Conservation (phyloP, 495 filamentous ascomycete species). For the Barbatosphaeria neglecta region DNA sequence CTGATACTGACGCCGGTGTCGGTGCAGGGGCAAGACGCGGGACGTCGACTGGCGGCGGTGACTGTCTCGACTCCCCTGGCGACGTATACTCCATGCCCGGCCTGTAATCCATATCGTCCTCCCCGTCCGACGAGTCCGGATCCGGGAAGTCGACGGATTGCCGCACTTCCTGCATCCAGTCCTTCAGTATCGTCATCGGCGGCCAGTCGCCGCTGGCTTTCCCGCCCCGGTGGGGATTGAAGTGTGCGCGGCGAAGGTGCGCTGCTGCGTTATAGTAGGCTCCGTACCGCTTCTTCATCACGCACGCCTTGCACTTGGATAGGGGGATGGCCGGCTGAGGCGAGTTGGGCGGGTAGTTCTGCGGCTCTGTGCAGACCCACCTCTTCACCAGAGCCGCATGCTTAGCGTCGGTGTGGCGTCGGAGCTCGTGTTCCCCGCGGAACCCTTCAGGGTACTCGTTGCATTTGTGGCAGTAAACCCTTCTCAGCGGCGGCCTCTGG, state of each 20-base stretch:
- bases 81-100: slow-evolving; percentile 26
- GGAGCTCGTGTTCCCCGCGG: slow-evolving; percentile 86
- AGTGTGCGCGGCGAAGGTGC: slow-evolving; percentile 83
- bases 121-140: slow-evolving; percentile 34
- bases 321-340: slow-evolving; percentile 55
- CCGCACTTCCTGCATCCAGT: slow-evolving; percentile 72
- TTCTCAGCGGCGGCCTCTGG: slow-evolving; percentile 62
- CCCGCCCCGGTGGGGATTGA: slow-evolving; percentile 64
- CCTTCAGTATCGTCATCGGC: slow-evolving; percentile 71
- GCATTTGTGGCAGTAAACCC: slow-evolving; percentile 69
- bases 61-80: slow-evolving; percentile 22
- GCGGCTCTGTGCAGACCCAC: slow-evolving; percentile 57
- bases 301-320: slow-evolving; percentile 79
- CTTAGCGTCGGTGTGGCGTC: slow-evolving; percentile 72
- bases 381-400: slow-evolving; percentile 64
- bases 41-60: slow-evolving; percentile 26
- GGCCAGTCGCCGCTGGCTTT: slow-evolving; percentile 81
- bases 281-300: slow-evolving; percentile 68
- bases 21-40: slow-evolving; percentile 32
- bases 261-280: slow-evolving; percentile 98
- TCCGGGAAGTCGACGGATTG: slow-evolving; percentile 37
- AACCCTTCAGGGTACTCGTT: slow-evolving; percentile 79
- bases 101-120: slow-evolving; percentile 33
- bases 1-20: slow-evolving; percentile 28
- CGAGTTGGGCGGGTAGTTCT: slow-evolving; percentile 21